These are phyloP conservation scores for Macadamia integrifolia DNA, from an alignment of 164 flowering plant species.

Conservation along the genomic window DNA sequence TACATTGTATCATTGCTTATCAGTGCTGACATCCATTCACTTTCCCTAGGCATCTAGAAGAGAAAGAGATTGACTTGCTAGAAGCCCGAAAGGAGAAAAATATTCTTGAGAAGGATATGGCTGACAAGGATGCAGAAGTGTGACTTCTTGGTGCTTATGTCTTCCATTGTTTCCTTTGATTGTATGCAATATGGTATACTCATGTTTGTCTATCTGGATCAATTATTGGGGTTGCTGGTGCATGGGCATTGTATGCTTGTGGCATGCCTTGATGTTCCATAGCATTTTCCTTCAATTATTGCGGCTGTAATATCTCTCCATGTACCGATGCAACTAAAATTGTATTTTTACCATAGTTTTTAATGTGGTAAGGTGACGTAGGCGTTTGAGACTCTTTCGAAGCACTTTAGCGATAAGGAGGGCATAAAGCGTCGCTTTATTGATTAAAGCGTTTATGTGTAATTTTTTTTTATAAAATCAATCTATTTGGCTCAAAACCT, in stretches of 20 bases:
- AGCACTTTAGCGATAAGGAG: too few relatives aligned
- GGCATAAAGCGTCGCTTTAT: too few relatives aligned
- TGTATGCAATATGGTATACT: not conserved
- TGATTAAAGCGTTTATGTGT: too few relatives aligned
- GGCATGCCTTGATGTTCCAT: too few relatives aligned
- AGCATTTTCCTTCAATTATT: too few relatives aligned
- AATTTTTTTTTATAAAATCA: too few relatives aligned
- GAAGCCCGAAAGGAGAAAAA: conserved; percentile 43
- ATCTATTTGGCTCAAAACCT: too few relatives aligned
- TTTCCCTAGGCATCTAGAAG: conserved; percentile 44
- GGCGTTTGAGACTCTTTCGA: too few relatives aligned
- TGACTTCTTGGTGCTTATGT: conserved; percentile 1
- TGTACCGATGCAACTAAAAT: not conserved
- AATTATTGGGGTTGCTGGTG: too few relatives aligned
- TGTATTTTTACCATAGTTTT: not conserved
- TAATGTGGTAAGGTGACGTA: too few relatives aligned
- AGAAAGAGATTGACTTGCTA: conserved; percentile 48
- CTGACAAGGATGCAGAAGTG: conserved; percentile 73
- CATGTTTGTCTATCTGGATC: not conserved
- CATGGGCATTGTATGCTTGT: too few relatives aligned
- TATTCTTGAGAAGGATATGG: conserved; percentile 52
- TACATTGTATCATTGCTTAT: not conserved
- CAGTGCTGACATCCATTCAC: conserved; percentile 7
- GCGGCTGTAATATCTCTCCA: not conserved
- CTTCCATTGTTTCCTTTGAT: not conserved